Evolutionary conservation across 257 asterid genomes (phyloP).

Genomic region (Jacaranda copaia): DNA sequence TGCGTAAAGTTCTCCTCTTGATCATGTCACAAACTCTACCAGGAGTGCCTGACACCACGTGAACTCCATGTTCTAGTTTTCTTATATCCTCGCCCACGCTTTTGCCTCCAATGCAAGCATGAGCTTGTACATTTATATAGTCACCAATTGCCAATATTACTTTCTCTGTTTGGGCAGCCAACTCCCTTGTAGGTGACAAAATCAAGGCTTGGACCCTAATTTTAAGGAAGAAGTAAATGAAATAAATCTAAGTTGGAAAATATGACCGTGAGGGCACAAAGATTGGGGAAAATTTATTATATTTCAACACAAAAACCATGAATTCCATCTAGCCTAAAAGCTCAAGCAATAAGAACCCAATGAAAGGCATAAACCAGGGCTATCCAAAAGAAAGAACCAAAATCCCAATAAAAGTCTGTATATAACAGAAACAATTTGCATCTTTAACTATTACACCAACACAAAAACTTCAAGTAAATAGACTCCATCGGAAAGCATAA

Average conservation of each 20-base stretch:
- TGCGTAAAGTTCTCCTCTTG: slow-evolving; percentile 85
- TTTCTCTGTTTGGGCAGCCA: slow-evolving; percentile 94
- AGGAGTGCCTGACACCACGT: slow-evolving; percentile 98
- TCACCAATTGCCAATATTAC: slow-evolving; percentile 92
- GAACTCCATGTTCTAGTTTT: slow-evolving; percentile 94
- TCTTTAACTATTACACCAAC: too few species aligned
- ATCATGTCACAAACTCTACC: slow-evolving; percentile 99
- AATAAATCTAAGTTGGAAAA: not conserved
- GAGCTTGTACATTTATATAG: slow-evolving; percentile 85
- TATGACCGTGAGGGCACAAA: not conserved
- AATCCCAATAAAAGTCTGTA: not conserved
- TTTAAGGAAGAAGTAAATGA: not conserved
- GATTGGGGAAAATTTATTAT: not conserved
- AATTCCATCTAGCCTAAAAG: slow-evolving; percentile 1
- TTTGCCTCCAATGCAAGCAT: slow-evolving; percentile 98
- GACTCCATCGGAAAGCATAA: not conserved
- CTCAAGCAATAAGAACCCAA: slow-evolving; percentile 10
- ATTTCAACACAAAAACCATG: not conserved
- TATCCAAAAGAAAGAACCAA: not conserved
- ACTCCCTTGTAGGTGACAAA: slow-evolving; percentile 93
- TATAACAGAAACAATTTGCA: not conserved
- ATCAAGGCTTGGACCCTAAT: slow-evolving; percentile 93
- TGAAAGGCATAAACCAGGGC: not conserved
- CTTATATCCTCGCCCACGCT: slow-evolving; percentile 95
- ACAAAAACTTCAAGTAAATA: not conserved